A percentile compares a stretch with the other conserved stretches of the same genome.
phyloP scores from a whole-genome alignment of 2,329 filamentous ascomycete genomes.

The Phaeosphaeria sp. region DNA sequence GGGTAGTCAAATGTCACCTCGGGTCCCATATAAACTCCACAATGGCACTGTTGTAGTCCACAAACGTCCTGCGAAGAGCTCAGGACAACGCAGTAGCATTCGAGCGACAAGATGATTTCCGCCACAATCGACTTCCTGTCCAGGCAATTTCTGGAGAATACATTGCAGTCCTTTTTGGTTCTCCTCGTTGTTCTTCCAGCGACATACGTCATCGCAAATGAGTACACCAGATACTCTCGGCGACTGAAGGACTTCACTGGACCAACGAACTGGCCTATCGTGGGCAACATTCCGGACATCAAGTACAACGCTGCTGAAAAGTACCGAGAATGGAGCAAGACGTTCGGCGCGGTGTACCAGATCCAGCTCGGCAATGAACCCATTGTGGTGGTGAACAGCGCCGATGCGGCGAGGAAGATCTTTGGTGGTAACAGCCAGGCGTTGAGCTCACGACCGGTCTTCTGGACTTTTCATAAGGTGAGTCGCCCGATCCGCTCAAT shows the following conservation, averaged over 20 bases:
- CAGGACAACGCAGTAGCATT: not conserved
- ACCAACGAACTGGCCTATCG: conserved; percentile 48
- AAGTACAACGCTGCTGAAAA: conserved; percentile 52
- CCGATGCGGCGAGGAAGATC: conserved; percentile 49
- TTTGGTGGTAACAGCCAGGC: conserved; percentile 53
- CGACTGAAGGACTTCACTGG: conserved; percentile 49
- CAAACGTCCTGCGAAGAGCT: not conserved
- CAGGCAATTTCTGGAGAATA: conserved; percentile 28
- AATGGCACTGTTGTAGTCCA: not conserved
- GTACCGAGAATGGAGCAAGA: conserved; percentile 52
- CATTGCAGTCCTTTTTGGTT: conserved; percentile 29
- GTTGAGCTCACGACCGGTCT: conserved; percentile 51
- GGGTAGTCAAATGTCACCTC: not conserved
- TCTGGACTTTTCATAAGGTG: conserved; percentile 56
- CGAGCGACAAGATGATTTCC: conserved; percentile 33
- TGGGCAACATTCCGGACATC: conserved; percentile 54
- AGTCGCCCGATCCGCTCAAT: not conserved
- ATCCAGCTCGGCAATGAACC: conserved; percentile 56
- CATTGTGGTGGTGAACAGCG: conserved; percentile 53
- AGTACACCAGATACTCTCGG: conserved; percentile 43
- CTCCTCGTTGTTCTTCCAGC: conserved; percentile 38
- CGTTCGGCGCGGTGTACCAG: conserved; percentile 53
- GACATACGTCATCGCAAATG: conserved; percentile 47
- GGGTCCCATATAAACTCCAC: not conserved
- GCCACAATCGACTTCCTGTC: conserved; percentile 27